Evolutionary conservation across 108 stramenopile genomes (phyloP), one percentile per base, ranked within the genome.

Genomic region (Schizochytrium sp.): DNA sequence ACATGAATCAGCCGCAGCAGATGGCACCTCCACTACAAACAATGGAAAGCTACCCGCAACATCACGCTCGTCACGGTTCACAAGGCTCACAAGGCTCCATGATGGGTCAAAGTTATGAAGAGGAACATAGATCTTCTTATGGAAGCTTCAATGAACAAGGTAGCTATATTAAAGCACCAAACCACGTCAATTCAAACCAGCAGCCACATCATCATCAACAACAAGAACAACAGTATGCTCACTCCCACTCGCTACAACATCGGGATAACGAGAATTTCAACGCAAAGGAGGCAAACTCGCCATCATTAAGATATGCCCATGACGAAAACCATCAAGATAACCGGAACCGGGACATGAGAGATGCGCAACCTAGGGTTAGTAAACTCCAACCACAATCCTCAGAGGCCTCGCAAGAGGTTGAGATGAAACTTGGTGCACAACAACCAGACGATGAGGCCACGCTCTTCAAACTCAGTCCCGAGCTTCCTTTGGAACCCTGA

Each of bases 401-500:
- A 38, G 64, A 69, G 5, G 40, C 64, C 44, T 69, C 64, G 19
- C 64, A 69, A 44, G 64, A 69, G 64, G 42, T 69, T 44, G 64
- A 69, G 64, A 69, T 69, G 64, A 69, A 69, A 44, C 15, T 69
- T 8, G 64, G 12, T 7, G 64, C 64, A 7, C 64, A 69, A 2
- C 40, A 69, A 2, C 42, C 44, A 1, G 64, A 69, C 42, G 64
- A 69, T 15, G 64, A 69, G 15, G 64, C 64, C 12, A 69, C 64
- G 12, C 64, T 69, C 28, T 69, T 69, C 64, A 69, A 69, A 44
- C 64, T 69, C 12, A 69, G 64, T 44, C 64, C 64, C 0, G 64
- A 69, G 64, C 64, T 69, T 38, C 28, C 28, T 28, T 28, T 28
- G 28, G 64, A 69, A 69, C 7, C 15, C 0, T 69, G 64, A 69